phyloP scores from a whole-genome alignment of 2,329 filamentous ascomycete species.

The Fusarium foetens region DNA sequence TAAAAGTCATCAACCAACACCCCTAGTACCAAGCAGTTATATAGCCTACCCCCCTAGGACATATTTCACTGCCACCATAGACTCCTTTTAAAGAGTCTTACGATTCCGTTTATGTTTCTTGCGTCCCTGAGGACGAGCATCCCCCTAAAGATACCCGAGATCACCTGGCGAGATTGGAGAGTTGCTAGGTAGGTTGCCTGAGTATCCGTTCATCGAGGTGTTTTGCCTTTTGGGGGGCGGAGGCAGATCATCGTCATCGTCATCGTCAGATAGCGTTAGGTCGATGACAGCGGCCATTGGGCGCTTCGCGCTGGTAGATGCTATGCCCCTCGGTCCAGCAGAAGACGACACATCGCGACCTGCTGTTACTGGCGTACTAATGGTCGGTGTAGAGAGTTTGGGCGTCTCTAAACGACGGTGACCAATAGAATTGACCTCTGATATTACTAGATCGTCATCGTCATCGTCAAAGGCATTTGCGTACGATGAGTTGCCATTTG shows the following conservation, averaged over 20 bases:
- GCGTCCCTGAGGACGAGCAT: conserved; percentile 17
- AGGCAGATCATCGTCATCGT: conserved; percentile 64
- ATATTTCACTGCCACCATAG: conserved; percentile 1
- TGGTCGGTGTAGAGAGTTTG: conserved; percentile 49
- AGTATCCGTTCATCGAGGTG: conserved; percentile 42
- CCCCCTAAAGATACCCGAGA: conserved; percentile 39
- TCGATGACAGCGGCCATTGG: conserved; percentile 66
- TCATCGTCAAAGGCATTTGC: conserved; percentile 47
- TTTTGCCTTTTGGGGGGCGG: conserved; percentile 61
- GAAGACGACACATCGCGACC: conserved; percentile 52
- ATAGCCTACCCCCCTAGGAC: not conserved
- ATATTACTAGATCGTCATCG: conserved; percentile 64
- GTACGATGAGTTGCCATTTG: conserved; percentile 43
- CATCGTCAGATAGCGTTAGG: conserved; percentile 63
- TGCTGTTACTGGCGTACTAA: conserved; percentile 53
- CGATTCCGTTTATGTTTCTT: conserved; percentile 25
- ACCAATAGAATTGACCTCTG: conserved; percentile 53
- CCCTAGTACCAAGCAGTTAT: conserved; percentile 24
- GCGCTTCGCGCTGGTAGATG: conserved; percentile 58
- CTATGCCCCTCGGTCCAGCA: conserved; percentile 48
- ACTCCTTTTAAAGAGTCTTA: conserved; percentile 26
- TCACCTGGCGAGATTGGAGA: conserved; percentile 33
- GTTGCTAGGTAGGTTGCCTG: conserved; percentile 36
- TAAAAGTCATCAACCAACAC: conserved; percentile 38
- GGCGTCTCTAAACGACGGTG: conserved; percentile 52